phyloP scores from a whole-genome alignment of 2,329 filamentous ascomycete species.

The Apiospora kogelbergensis region DNA sequence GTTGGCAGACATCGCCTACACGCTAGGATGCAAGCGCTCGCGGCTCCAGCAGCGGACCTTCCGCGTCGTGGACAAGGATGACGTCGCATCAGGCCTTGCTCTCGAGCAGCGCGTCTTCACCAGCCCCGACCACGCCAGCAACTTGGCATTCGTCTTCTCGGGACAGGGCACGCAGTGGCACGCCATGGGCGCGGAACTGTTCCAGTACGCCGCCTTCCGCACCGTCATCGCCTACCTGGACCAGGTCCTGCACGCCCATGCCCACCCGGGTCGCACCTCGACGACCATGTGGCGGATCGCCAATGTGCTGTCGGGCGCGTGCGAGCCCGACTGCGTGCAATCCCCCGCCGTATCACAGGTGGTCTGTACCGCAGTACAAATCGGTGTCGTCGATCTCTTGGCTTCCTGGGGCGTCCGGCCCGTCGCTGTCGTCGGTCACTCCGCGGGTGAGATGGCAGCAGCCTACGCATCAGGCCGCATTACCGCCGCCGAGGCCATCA shows the following conservation, averaged over 20 bases:
- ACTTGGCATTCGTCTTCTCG: not conserved
- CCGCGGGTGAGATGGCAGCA: conserved; percentile 32
- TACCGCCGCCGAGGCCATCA: conserved; percentile 19
- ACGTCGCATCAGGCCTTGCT: not conserved
- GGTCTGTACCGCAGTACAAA: conserved; percentile 32
- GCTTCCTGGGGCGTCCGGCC: conserved; percentile 28
- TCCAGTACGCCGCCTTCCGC: conserved; percentile 16
- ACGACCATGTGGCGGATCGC: conserved; percentile 14
- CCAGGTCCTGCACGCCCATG: conserved; percentile 11
- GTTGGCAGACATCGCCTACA: conserved; percentile 46
- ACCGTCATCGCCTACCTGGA: conserved; percentile 17
- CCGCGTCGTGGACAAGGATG: not conserved
- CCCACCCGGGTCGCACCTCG: not conserved
- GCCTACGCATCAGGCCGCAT: conserved; percentile 26
- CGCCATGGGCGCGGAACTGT: conserved; percentile 24
- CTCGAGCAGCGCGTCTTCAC: not conserved
- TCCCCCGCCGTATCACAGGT: conserved; percentile 28
- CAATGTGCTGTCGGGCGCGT: conserved; percentile 5
- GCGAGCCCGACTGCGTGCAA: not conserved
- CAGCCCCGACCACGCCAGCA: not conserved
- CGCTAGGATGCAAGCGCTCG: conserved; percentile 44
- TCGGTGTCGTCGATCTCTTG: conserved; percentile 32
- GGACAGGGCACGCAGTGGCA: conserved; percentile 35
- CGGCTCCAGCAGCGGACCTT: conserved; percentile 40
- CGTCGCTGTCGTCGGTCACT: conserved; percentile 38